Evolutionary conservation across 495 filamentous ascomycete species (phyloP).

Genomic region (Penicillium samsonianum): DNA sequence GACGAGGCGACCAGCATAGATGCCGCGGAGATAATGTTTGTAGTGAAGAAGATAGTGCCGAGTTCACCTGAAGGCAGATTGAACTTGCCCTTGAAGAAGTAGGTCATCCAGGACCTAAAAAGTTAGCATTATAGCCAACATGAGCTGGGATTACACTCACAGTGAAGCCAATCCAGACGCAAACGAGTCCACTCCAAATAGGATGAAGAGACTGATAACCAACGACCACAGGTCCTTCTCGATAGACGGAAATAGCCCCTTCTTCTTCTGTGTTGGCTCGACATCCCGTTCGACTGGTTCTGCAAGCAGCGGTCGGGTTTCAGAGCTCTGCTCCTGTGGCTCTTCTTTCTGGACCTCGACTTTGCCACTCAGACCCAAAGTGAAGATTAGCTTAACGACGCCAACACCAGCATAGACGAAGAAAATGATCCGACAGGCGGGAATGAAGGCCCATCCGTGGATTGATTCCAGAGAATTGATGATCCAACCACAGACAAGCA

Average conservation of each 20-base stretch:
- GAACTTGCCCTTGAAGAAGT: slow-evolving; percentile 79
- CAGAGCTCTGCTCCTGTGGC: slow-evolving; percentile 26
- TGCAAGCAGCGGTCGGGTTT: slow-evolving; percentile 51
- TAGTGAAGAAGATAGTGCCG: slow-evolving; percentile 67
- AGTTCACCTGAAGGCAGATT: slow-evolving; percentile 65
- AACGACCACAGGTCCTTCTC: slow-evolving; percentile 58
- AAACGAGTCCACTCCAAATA: slow-evolving; percentile 77
- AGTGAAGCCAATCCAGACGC: slow-evolving; percentile 75
- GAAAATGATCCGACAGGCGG: slow-evolving; percentile 70
- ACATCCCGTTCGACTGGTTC: slow-evolving; percentile 12
- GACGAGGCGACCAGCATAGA: slow-evolving; percentile 74
- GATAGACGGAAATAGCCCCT: slow-evolving; percentile 49
- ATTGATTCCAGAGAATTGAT: slow-evolving; percentile 52
- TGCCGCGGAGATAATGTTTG: slow-evolving; percentile 64
- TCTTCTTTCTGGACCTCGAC: slow-evolving; percentile 56
- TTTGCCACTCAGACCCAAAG: slow-evolving; percentile 56
- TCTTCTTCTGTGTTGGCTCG: slow-evolving; percentile 21
- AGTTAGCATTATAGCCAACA: slow-evolving; percentile 7
- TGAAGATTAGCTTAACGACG: slow-evolving; percentile 62
- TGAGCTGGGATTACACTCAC: slow-evolving; percentile 37
- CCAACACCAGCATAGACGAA: slow-evolving; percentile 69
- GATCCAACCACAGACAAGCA: slow-evolving; percentile 65
- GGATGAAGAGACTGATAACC: slow-evolving; percentile 68
- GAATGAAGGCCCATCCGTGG: slow-evolving; percentile 54
- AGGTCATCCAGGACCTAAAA: slow-evolving; percentile 64